Percentiles rank a stretch among this genome's conserved stretches.
phyloP scores from a whole-genome alignment of 2,329 filamentous ascomycete species.

The Neopestalotiopsis rosae region DNA sequence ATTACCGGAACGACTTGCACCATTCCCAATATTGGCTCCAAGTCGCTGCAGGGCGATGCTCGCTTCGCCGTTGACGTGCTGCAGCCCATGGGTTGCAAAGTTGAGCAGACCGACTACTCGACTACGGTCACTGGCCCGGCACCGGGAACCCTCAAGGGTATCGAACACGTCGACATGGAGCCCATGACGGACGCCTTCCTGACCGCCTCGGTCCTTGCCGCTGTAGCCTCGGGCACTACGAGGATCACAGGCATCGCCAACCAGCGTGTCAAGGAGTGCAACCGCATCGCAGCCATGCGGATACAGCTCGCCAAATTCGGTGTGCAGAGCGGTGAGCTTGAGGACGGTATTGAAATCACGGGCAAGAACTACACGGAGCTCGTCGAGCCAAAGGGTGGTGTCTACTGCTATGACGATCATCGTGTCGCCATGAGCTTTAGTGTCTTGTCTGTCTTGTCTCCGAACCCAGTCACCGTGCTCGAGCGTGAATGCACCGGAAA shows the following conservation, averaged over 20 bases:
- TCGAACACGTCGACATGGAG: slow-evolving; percentile 94
- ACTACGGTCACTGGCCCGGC: slow-evolving; percentile 94
- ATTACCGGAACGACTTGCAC: slow-evolving; percentile 97
- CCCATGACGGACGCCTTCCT: slow-evolving; percentile 99
- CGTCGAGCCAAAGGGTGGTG: slow-evolving; percentile 63
- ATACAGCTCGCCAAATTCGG: slow-evolving; percentile 94
- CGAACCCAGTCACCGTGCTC: slow-evolving; percentile 75
- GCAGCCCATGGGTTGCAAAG: slow-evolving; percentile 89
- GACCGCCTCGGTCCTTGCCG: slow-evolving; percentile 90
- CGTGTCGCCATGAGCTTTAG: slow-evolving; percentile 99
- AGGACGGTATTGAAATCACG: slow-evolving; percentile 86
- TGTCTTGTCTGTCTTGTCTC: slow-evolving; percentile 77
- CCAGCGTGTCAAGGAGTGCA: slow-evolving; percentile 97
- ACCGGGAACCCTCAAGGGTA: slow-evolving; percentile 72
- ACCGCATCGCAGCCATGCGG: slow-evolving; percentile 94
- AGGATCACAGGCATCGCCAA: slow-evolving; percentile 95
- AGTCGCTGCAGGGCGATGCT: slow-evolving; percentile 92
- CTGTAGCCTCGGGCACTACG: slow-evolving; percentile 83
- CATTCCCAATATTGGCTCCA: slow-evolving; percentile 92
- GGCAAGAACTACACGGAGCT: slow-evolving; percentile 57
- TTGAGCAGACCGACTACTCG: slow-evolving; percentile 82
- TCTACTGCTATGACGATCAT: slow-evolving; percentile 97
- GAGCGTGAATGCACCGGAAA: slow-evolving; percentile 95
- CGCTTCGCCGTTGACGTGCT: slow-evolving; percentile 91
- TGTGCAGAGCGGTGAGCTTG: slow-evolving; percentile 82